Conservation (phyloP, 1,284 basidiomycete species). For the Malassezia sympodialis region DNA sequence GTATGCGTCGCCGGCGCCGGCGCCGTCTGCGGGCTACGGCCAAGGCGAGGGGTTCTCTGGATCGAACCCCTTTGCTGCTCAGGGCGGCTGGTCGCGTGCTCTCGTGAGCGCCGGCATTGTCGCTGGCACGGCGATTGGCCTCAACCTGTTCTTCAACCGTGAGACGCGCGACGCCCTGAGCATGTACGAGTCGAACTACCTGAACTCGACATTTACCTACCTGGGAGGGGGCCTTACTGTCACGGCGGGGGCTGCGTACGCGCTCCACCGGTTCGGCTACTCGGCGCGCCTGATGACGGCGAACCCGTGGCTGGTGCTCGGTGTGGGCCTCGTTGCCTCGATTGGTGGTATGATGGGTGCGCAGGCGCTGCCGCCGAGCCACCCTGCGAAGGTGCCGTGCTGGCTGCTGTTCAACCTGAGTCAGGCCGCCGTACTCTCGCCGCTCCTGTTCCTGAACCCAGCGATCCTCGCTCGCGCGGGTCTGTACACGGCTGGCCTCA, state of each 20-base stretch:
- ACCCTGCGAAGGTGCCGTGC: constrained; percentile 47
- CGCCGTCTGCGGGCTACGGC: background rate
- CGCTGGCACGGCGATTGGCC: constrained; percentile 39
- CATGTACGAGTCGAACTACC: constrained; percentile 50
- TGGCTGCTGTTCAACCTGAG: constrained; percentile 64
- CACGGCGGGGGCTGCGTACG: constrained; percentile 66
- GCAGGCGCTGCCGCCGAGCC: constrained; percentile 38
- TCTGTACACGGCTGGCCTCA: constrained; percentile 73
- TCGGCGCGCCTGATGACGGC: constrained; percentile 66
- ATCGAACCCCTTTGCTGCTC: background rate
- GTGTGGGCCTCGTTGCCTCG: constrained; percentile 59
- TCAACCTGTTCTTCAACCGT: constrained; percentile 46
- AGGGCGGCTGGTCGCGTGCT: constrained; percentile 37
- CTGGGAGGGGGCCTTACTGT: constrained; percentile 69
- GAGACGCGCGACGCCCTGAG: constrained; percentile 33
- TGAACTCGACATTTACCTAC: constrained; percentile 76
- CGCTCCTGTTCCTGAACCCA: constrained; percentile 71
- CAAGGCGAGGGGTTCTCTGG: background rate
- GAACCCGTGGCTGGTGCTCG: constrained; percentile 79
- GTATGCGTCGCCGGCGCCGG: background rate
- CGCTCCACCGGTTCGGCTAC: constrained; percentile 65
- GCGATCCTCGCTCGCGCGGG: constrained; percentile 78
- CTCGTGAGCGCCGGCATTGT: constrained; percentile 40
- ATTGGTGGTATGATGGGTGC: constrained; percentile 50
- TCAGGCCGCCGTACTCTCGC: constrained; percentile 62